Percentiles rank a stretch among this genome's conserved stretches.
These are phyloP conservation scores for Ambrosia artemisiifolia DNA, from an alignment of 129 eudicot genomes.

Conservation along the genomic window DNA sequence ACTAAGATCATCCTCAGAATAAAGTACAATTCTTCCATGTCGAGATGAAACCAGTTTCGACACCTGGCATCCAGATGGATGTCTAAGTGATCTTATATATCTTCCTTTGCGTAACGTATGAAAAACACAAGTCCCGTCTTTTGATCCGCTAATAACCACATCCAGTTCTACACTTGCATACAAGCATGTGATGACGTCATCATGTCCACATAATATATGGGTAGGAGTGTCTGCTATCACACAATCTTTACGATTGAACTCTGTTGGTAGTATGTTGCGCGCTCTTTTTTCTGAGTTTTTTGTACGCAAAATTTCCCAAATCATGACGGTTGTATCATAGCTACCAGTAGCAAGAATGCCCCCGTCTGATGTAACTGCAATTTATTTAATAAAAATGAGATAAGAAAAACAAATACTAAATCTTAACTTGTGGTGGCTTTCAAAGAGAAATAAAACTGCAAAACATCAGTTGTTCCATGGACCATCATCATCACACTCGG, in stretches of 20 bases:
- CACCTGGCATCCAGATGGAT: slow-evolving; percentile 74
- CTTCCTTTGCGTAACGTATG: slow-evolving; percentile 81
- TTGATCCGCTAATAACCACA: slow-evolving; percentile 90
- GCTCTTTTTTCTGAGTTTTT: slow-evolving; percentile 59
- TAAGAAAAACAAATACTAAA: neutral
- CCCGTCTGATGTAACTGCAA: slow-evolving; percentile 89
- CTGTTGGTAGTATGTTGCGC: slow-evolving; percentile 46
- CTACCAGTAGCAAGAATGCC: slow-evolving; percentile 95
- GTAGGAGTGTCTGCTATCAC: slow-evolving; percentile 76
- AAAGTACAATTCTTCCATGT: slow-evolving; percentile 72
- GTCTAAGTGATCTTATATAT: slow-evolving; percentile 81
- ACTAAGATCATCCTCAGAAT: slow-evolving; percentile 85
- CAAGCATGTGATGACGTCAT: slow-evolving; percentile 85
- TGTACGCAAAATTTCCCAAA: slow-evolving; percentile 78
- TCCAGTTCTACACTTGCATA: slow-evolving; percentile 84
- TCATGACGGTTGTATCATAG: slow-evolving; percentile 94
- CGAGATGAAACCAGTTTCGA: slow-evolving; percentile 79
- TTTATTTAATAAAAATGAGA: slow-evolving; percentile 5
- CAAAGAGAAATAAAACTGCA: neutral
- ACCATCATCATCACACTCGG: neutral
- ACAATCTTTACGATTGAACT: slow-evolving; percentile 59
- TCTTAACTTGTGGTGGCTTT: neutral
- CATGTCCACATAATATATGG: slow-evolving; percentile 96
- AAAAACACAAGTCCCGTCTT: slow-evolving; percentile 94
- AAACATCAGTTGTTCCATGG: neutral